Base-by-base conservation (phyloP, 1,284 basidiomycete species). In the Psilocybe mexicana region DNA sequence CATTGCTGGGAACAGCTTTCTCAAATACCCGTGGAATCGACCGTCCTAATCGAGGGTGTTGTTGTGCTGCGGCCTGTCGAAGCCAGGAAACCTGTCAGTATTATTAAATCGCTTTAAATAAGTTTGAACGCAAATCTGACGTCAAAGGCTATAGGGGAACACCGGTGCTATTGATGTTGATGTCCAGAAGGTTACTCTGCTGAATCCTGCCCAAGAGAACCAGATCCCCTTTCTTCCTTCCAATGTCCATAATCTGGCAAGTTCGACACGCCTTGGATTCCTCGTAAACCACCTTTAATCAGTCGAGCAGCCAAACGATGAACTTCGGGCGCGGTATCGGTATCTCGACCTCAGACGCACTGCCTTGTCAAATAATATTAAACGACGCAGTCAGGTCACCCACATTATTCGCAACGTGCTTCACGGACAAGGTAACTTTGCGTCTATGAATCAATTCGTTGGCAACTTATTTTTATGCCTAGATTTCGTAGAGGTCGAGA, bases 401-500 rank as follows among this genome's bases (percentile, higher is more conserved):
- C 91, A 90, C 63, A 78, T 90, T 49, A 81, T 92, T 40, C 83
- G 95, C 47, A 82, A 85, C 60, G 78, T 85, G 53, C 82, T 98
- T 35, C 83, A 94, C 69, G 80, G 88, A 53, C 76, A 86, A 69
- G 90, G 93, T 88, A 66, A 23, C 51, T 55, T 50, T 35, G 30
- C 33, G 47, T 26, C 46, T 49, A 42, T 47, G 24, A 14, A 11
- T 50, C 26, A n/a, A 26, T 35, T 23, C 54, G 49, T 49, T 66
- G 36, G 55, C 49, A 55, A 49, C 45, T 55, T 36, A 57, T 40
- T 23, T 53, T 14, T 58, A 53, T 23, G 56, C 58, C 54, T 58
- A 63, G 61, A 60, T 63, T 98, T 98, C 71, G 80, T 86, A 46
- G 96, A 98, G 71, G 90, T 98, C 40, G 95, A 98, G 73, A 98